Evolutionary conservation across 2,329 filamentous ascomycete species (phyloP), one percentile per base, ranked within the genome.

Genomic region (Daldinia sp.): DNA sequence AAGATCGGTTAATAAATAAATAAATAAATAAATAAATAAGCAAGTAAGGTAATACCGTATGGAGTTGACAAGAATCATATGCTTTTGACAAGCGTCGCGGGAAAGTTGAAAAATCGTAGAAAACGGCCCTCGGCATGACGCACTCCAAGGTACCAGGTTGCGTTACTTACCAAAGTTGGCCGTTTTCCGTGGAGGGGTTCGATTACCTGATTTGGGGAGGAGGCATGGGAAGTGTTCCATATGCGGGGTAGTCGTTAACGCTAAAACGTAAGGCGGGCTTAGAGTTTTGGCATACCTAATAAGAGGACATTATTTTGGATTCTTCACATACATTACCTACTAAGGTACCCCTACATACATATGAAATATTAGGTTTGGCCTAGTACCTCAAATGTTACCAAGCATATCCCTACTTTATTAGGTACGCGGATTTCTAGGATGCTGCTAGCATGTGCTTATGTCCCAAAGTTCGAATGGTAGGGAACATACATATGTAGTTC

Each of bases 111-210:
- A 33, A 33, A 15, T 15, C 12, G 10, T 39, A 13, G 3, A 30
- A 46, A 12, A 59, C 28, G 55, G 39, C 23, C 65, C 60, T 61
- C 64, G 60, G 65, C 51, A 66, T 66, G 63, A 66, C 61, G 61
- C 65, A 61, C 46, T 51, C 26, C 46, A 33, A 33, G 46, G 46
- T 51, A 33, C 15, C 26, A 51, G 7, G 5, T 18, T 33, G 15
- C 6, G 10, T 9, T 51, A 23, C 3, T 51, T 9, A 26, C 10
- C 10, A 23, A 48, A 48, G 44, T 20, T 10, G 23, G 35, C 35
- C 23, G 44, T 33, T 51, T 33, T 51, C 46, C 3, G 26, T 51
- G 15, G 46, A 51, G 46, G 46, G 46, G 46, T 33, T 33, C 26
- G 15, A 51, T 51, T 51, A 7, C 46, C 26, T 50, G 6, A 50